Conservation (phyloP, 306 rosid genomes). For the Quercus gilva region DNA sequence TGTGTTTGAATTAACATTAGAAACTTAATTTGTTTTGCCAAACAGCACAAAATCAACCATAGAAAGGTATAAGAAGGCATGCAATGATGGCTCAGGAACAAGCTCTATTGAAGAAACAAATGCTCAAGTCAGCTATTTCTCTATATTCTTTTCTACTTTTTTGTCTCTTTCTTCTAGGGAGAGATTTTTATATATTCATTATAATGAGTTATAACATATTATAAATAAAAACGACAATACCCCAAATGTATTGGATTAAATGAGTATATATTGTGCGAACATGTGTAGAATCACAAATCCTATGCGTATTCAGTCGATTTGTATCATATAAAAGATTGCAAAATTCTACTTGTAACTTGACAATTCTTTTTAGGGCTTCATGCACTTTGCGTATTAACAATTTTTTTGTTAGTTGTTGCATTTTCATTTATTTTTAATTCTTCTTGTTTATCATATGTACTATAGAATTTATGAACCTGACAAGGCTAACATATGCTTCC, state of each 20-base stretch:
- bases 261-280: too few relatives aligned
- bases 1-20: neutral
- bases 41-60: slow-evolving; percentile 69
- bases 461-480: neutral
- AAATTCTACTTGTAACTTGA: too few relatives aligned
- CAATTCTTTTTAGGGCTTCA: too few relatives aligned
- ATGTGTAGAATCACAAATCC: too few relatives aligned
- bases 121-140: slow-evolving; percentile 58
- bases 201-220: neutral
- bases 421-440: too few relatives aligned
- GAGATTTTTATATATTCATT: neutral
- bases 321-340: too few relatives aligned
- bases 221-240: too few relatives aligned
- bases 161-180: neutral
- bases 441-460: neutral
- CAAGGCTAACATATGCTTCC: neutral
- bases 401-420: too few relatives aligned
- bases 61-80: slow-evolving; percentile 88
- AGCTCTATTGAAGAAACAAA: slow-evolving; percentile 67
- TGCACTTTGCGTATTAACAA: too few relatives aligned
- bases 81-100: slow-evolving; percentile 62
- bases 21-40: neutral
- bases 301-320: too few relatives aligned
- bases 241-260: too few relatives aligned
- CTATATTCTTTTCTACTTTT: neutral